Evolutionary conservation across 768 basidiomycete genomes (phyloP).

Genomic region (Tulasnella sp.): DNA sequence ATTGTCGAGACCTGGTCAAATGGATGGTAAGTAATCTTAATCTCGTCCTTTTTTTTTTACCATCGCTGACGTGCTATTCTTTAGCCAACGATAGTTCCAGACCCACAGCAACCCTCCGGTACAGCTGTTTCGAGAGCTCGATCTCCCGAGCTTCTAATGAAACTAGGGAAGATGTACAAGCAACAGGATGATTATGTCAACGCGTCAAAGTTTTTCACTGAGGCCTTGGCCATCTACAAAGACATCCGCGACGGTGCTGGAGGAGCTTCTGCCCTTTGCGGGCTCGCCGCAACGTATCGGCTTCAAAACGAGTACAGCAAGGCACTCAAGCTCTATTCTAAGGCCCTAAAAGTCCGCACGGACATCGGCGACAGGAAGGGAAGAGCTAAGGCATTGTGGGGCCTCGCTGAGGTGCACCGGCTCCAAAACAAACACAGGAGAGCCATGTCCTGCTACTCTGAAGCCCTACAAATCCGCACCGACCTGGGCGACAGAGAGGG

Average conservation of each 20-base stretch:
- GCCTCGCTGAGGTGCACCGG: not conserved
- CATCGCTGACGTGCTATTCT: not conserved
- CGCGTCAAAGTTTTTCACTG: not conserved
- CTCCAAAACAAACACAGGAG: not conserved
- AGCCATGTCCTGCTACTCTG: not conserved
- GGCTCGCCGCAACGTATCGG: not conserved
- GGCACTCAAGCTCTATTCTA: not conserved
- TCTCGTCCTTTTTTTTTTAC: not conserved
- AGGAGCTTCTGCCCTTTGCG: not conserved
- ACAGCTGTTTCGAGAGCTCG: not conserved
- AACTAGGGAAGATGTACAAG: not conserved
- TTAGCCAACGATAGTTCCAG: not conserved
- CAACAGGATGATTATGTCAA: not conserved
- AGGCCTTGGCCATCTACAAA: not conserved
- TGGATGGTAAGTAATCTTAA: too few relatives aligned
- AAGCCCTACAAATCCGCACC: not conserved
- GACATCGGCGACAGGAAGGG: not conserved
- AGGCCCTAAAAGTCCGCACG: not conserved
- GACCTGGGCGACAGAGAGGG: not conserved
- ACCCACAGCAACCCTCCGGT: not conserved
- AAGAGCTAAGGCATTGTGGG: not conserved
- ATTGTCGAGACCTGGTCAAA: too few relatives aligned
- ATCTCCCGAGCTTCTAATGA: conserved; percentile 1
- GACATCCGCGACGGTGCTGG: not conserved
- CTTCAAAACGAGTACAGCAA: not conserved